Base-by-base conservation (phyloP, 2,329 filamentous ascomycete species). In the Fusarium sp. region DNA sequence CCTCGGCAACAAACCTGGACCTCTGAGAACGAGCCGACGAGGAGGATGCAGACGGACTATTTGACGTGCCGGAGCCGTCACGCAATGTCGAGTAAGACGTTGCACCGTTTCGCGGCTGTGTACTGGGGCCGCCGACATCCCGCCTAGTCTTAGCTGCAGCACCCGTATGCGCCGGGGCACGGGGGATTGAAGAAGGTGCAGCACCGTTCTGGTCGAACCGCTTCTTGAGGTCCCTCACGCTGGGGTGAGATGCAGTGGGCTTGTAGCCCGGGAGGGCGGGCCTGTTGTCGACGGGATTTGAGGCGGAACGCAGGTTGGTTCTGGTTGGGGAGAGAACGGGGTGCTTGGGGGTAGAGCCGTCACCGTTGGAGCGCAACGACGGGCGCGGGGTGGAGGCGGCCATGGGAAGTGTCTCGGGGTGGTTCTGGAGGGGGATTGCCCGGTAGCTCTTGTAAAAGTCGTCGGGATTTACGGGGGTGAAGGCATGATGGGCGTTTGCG, bases 201-300 rank as follows among this genome's bases (percentile, higher is more conserved):
- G 73, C 66, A 72, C 81, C 85, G 75, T 87, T 91, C 79, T 92
- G 90, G 81, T 96, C 93, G 83, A 96, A 97, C 64, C 90, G 91
- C 82, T 92, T 94, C 78, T 94, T 91, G 71, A 97, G 86, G 79
- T 97, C 94, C 83, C 92, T 94, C 76, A 97, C 93, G 69, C 92
- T 95, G n/a, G 91, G 87, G 74, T 92, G 88, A 75, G 83, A 77
- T 56, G 80, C 79, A 61, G 79, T 78, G 47, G 79, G 77, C 61
- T 82, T 75, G 70, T 79, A 84, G 64, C 79, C 74, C 54, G 75
- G 74, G 54, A 78, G 74, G 56, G 66, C 61, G 45, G 81, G 74
- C 74, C 82, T 85, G 76, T 86, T 85, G 69, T 88, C 88, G 60
- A 88, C 79, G 42, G 90, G 89, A 75, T 86, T 89, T 50, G 90